A percentile compares a stretch with the other conserved stretches of the same genome.
These are phyloP conservation scores for Cladochytrium replicatum DNA, from an alignment of 192 early-diverging fungal species.

Conservation along the genomic window DNA sequence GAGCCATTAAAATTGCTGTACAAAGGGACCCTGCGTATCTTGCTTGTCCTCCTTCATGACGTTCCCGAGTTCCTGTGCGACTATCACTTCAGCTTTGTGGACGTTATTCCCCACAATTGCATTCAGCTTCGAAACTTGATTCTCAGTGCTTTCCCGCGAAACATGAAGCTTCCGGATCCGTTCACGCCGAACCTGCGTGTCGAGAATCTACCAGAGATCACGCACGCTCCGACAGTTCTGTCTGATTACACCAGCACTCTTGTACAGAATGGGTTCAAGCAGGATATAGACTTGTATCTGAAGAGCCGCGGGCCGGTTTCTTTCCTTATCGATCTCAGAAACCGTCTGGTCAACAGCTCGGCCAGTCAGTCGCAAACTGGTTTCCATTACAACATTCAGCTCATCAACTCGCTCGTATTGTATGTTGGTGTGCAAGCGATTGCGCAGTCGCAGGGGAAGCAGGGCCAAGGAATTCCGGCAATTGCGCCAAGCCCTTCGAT, in stretches of 20 bases:
- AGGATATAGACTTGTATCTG: constrained; percentile 66
- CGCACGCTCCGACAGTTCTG: constrained; percentile 72
- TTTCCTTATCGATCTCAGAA: constrained; percentile 51
- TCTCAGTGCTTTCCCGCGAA: constrained; percentile 89
- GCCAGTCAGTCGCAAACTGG: constrained; percentile 15
- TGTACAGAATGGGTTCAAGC: constrained; percentile 49
- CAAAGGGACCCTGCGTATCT: constrained; percentile 76
- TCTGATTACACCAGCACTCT: constrained; percentile 73
- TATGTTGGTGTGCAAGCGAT: constrained; percentile 79
- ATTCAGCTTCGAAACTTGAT: constrained; percentile 94
- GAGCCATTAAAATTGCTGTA: constrained; percentile 76
- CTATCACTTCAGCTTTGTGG: constrained; percentile 83
- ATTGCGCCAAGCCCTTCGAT: constrained; percentile 59
- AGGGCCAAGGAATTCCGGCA: constrained; percentile 21
- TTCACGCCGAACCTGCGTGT: constrained; percentile 93
- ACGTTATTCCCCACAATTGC: constrained; percentile 82
- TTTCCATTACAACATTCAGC: constrained; percentile 63
- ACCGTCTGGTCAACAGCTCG: constrained; percentile 21
- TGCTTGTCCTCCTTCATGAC: constrained; percentile 89
- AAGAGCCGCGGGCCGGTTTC: constrained; percentile 40
- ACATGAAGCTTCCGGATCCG: constrained; percentile 93
- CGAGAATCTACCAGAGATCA: constrained; percentile 79
- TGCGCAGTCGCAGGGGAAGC: constrained; percentile 27
- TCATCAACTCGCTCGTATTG: constrained; percentile 81
- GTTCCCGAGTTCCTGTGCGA: constrained; percentile 95